Evolutionary conservation across 192 early-diverging fungal species (phyloP).

Genomic region (Backusella australiensis): DNA sequence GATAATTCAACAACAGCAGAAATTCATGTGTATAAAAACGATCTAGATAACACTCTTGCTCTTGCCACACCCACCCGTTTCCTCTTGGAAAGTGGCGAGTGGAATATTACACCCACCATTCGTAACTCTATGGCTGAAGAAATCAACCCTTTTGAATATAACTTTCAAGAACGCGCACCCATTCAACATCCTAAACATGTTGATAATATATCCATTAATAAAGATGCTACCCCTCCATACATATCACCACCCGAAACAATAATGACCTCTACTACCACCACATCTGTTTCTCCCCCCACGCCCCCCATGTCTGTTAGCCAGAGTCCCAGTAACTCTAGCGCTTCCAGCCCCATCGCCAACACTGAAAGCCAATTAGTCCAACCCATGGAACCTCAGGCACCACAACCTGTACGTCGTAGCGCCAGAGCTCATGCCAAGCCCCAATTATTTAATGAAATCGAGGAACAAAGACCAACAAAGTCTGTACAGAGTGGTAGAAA

Average conservation of each 20-base stretch:
- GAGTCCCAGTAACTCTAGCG: constrained; percentile 1
- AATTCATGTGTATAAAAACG: background rate
- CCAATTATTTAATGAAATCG: background rate
- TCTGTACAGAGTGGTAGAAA: constrained; percentile 14
- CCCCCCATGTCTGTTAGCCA: constrained; percentile 10
- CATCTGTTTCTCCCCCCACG: background rate
- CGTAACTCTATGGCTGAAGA: constrained; percentile 15
- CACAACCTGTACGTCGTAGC: background rate
- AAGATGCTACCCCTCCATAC: background rate
- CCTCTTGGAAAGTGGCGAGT: constrained; percentile 29
- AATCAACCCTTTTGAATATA: constrained; percentile 30
- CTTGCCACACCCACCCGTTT: constrained; percentile 32
- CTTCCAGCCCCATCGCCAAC: background rate
- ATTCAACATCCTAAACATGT: background rate
- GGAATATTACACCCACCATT: constrained; percentile 23
- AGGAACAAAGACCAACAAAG: background rate
- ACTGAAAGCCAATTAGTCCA: background rate
- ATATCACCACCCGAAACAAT: background rate
- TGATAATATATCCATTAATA: background rate
- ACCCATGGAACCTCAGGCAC: background rate
- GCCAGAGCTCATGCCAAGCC: background rate
- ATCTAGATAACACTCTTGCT: background rate
- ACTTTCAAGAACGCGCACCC: constrained; percentile 2
- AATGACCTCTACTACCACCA: no score
- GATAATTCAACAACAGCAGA: background rate